phyloP scores from a whole-genome alignment of 306 rosid genomes.

The Quercus berberidifolia region DNA sequence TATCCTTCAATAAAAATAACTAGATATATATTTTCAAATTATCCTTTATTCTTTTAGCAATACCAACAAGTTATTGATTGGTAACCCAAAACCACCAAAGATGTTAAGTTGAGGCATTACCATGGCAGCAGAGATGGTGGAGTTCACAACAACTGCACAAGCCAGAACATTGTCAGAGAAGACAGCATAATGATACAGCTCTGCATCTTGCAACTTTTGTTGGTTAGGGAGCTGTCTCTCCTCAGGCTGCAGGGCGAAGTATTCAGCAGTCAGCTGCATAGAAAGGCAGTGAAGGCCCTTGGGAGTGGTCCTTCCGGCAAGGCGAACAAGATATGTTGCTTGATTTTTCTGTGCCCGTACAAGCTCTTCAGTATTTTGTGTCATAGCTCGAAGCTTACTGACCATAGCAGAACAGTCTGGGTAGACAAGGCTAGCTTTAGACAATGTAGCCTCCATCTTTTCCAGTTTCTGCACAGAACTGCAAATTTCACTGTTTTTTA shows the following conservation, averaged over 20 bases:
- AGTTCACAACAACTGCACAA: conserved; percentile 87
- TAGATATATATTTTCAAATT: conserved; percentile 10
- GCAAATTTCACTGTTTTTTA: conserved; percentile 55
- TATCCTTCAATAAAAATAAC: background rate
- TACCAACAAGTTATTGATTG: background rate
- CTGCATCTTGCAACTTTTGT: conserved; percentile 56
- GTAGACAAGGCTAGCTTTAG: conserved; percentile 64
- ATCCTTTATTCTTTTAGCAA: background rate
- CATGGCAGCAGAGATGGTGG: conserved; percentile 73
- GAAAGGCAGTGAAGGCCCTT: conserved; percentile 96
- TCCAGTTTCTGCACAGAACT: conserved; percentile 94
- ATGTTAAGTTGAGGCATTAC: conserved; percentile 31
- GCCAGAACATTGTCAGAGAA: conserved; percentile 97
- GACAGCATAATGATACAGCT: conserved; percentile 79
- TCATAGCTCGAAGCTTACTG: conserved; percentile 80
- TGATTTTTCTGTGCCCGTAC: conserved; percentile 52
- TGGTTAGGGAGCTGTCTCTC: conserved; percentile 59
- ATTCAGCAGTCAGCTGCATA: conserved; percentile 78
- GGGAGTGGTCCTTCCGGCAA: conserved; percentile 79
- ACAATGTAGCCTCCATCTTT: conserved; percentile 73
- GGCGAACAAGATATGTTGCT: conserved; percentile 59
- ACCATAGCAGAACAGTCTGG: conserved; percentile 82
- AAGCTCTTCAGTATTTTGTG: conserved; percentile 70
- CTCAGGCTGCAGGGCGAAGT: conserved; percentile 61
- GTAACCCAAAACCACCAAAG: conserved; percentile 3